Base-by-base conservation (phyloP, 23 red algal genomes). In the Chondrus crispus region DNA sequence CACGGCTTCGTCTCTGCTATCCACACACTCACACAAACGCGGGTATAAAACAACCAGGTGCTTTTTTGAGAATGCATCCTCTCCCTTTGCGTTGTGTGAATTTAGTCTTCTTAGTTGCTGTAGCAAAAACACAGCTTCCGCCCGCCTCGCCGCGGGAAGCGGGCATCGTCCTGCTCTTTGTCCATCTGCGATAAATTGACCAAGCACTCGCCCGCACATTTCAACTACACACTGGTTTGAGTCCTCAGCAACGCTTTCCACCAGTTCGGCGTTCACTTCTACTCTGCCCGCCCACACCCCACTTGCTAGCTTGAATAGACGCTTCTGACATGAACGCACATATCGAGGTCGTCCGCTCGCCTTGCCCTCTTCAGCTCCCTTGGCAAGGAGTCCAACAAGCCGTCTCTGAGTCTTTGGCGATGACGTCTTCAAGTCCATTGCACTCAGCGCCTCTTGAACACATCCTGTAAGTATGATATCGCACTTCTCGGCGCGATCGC, bases 81-180 rank as follows among this genome's bases (percentile, higher is more conserved):
- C 44, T 2, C 50, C 60, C 62, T 46, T 69, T 30, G 68, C 48
- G 30, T 73, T 73, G n/a, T 33, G 14, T 13, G 12, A 13, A 73
- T n/a, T 33, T 50, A 84, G 45, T 81, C 54, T 79, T 68, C 72
- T 51, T 26, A 92, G 52, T 16, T 84, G 89, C 45, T 84, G 76
- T 74, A 94, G 41, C 60, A 94, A 62, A 35, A 88, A 87, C 43
- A 88, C 92, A 3, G 92, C 92, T 46, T 94, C 92, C 13, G 92
- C 83, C 10, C 82, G 48, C 13, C 92, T 78, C 37, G 33, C 92
- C 14, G 92, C 92, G 1, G 92, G 92, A 55, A 94, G 54, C 19
- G 92, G 92, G 29, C 92, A 94, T 51, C 72, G 45, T 4, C 92
- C 92, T 20, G 92, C 71, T n/a, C 92, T 66, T 43, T 82, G 82